Evolutionary conservation across 768 basidiomycete genomes (phyloP), one percentile per base, ranked within the genome.

Genomic region (Collybia sordida): DNA sequence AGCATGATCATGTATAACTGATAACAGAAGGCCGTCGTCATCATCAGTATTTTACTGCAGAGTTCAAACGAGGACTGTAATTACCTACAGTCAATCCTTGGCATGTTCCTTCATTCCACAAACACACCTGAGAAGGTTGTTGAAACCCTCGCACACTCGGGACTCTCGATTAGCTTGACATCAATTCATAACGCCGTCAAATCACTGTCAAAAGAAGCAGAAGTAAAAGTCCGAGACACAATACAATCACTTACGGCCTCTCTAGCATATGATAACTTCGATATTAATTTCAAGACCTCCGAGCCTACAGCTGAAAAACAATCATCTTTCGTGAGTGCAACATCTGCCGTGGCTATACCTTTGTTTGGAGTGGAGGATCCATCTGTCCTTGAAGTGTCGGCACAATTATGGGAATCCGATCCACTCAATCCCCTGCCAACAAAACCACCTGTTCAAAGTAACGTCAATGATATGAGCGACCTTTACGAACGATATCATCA

Each of bases 261-360:
- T 8, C 64, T 54, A 41, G 65, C 65, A 6, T 73, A 69, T 23
- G 69, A 75, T 45, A 74, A 75, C 52, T 67, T 73, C 23, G 69
- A 75, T 48, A 55, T 72, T 2, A 53, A 67, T 25, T 56, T 72
- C 23, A 59, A 65, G 35, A 23, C 39, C 0, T 15, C 48, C 0
- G 47, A 58, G 17, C 65, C 64, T 0, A 67, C 64, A 0, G 52
- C 64, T 0, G 67, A 75, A 31, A 57, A 59, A 2, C 14, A 40
- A 31, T 14, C 52, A 19, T 51, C 45, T 2, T 50, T 70, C 6
- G 42, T 55, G 2, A 64, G 65, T 53, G 45, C 63, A 3, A 71
- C 70, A 3, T 67, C 72, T 1, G 68, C 55, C 0, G 52, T 53
- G 0, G 21, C 63, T 1, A 47, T 71, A 18, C 60, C 43, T 7